phyloP scores from a whole-genome alignment of 805 yeast species.

The Phaffomyces antillensis region DNA sequence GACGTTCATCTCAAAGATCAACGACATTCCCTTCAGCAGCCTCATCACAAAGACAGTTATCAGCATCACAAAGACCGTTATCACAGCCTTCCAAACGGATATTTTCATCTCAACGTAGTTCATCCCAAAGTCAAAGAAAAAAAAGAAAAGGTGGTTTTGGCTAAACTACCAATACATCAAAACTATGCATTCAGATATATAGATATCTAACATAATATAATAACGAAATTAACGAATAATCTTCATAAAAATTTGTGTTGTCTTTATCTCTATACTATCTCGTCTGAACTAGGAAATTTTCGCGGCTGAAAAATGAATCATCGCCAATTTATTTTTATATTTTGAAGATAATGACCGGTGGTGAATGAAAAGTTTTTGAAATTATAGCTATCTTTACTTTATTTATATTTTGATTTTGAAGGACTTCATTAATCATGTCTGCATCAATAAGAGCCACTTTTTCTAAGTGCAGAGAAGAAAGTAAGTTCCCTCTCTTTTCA shows the following conservation, averaged over 20 bases:
- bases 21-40: background rate
- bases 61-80: background rate
- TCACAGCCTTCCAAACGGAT: background rate
- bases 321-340: background rate
- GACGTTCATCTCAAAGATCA: background rate
- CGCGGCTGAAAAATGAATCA: background rate
- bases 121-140: slow-evolving; percentile 5
- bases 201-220: background rate
- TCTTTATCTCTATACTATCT: background rate
- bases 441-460: slow-evolving; percentile 52
- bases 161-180: background rate
- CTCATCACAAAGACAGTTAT: background rate
- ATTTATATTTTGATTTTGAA: background rate
- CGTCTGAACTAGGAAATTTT: background rate
- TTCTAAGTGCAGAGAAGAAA: slow-evolving; percentile 49
- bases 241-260: background rate
- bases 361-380: background rate
- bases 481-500: slow-evolving; percentile 5
- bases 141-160: slow-evolving; percentile 20
- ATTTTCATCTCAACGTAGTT: no score
- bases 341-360: background rate
- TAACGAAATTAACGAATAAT: background rate
- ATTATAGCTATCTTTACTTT: background rate
- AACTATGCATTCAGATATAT: background rate
- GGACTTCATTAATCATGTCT: slow-evolving; percentile 1